These are phyloP conservation scores for Helotiales sp. DNA, from an alignment of 2,329 filamentous ascomycete genomes.

Conservation along the genomic window DNA sequence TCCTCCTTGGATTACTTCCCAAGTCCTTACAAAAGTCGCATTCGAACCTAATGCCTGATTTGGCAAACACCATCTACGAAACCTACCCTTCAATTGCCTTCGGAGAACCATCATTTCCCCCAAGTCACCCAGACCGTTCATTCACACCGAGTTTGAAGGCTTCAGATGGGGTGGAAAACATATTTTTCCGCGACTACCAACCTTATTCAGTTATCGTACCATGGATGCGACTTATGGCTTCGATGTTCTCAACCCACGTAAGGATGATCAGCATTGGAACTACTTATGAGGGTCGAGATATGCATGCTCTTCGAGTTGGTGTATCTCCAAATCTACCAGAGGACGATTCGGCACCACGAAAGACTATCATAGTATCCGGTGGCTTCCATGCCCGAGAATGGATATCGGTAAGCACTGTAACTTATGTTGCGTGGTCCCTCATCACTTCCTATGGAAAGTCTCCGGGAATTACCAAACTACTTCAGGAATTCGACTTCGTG, in stretches of 20 bases:
- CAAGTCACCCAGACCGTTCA: constrained; percentile 25
- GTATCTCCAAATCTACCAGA: constrained; percentile 50
- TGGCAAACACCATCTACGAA: constrained; percentile 74
- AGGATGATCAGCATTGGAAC: constrained; percentile 74
- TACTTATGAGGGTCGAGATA: constrained; percentile 86
- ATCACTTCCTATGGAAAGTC: constrained; percentile 80
- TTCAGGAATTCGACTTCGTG: constrained; percentile 83
- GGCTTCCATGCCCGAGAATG: constrained; percentile 94
- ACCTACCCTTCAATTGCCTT: constrained; percentile 56
- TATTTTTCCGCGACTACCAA: constrained; percentile 94
- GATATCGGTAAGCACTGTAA: constrained; percentile 91
- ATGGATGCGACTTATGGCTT: constrained; percentile 88
- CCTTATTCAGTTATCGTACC: constrained; percentile 74
- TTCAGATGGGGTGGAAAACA: constrained; percentile 53
- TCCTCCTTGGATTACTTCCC: constrained; percentile 77
- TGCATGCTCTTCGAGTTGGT: constrained; percentile 78
- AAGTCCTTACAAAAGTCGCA: constrained; percentile 70
- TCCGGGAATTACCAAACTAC: constrained; percentile 69
- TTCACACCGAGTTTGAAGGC: constrained; percentile 35
- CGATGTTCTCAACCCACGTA: constrained; percentile 84
- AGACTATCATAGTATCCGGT: constrained; percentile 79
- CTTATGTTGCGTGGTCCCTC: constrained; percentile 85
- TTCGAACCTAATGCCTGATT: constrained; percentile 74
- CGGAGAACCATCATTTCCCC: constrained; percentile 20
- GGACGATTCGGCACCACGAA: constrained; percentile 52